Evolutionary conservation across 2,329 filamentous ascomycete genomes (phyloP), one percentile per base, ranked within the genome.

Genomic region (Epichloe baconii): DNA sequence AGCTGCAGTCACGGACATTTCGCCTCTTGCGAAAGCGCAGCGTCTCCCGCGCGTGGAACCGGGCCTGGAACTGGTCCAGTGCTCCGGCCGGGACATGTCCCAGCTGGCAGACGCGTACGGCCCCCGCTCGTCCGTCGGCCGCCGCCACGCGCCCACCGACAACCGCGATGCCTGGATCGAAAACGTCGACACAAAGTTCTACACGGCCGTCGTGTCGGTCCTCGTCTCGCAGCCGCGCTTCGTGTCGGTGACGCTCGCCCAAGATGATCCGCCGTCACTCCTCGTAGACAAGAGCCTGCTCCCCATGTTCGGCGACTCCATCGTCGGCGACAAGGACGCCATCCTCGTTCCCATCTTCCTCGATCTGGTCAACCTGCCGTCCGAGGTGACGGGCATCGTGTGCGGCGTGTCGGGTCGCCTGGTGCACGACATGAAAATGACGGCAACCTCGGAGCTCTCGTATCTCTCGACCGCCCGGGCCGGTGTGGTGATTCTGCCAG

Each of bases 331-430:
- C 54, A 86, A 79, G 45, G 82, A 82, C 49, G 82, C 82, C 57
- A 80, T 80, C 53, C 74, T 90, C 36, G 80, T 94, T 2, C 89
- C 93, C 1, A 93, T 98, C 58, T 91, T 89, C 53, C 76, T 98
- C 3, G 88, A 97, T 60, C 75, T 98, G 26, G 81, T 80, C 19
- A 81, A 80, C 42, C 71, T 97, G 41, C 87, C 91, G 0, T 76
- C 91, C 42, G 88, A 95, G 65, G 89, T 88, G 7, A 95, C 90
- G 0, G 91, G 91, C 21, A 96, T 98, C 52, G 88, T 98, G 3
- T 96, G 90, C 58, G 91, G 93, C 31, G 88, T 98, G 2, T 90
- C 91, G 0, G 88, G 89, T 26, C 78, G 82, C 50, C 73, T 97
- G 31, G 85, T 89, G 1, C 80, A 86, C 47, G 86, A 86, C 44